Conservation (phyloP, 768 basidiomycete genomes). For the Lanmaoa pseudosensibilis region DNA sequence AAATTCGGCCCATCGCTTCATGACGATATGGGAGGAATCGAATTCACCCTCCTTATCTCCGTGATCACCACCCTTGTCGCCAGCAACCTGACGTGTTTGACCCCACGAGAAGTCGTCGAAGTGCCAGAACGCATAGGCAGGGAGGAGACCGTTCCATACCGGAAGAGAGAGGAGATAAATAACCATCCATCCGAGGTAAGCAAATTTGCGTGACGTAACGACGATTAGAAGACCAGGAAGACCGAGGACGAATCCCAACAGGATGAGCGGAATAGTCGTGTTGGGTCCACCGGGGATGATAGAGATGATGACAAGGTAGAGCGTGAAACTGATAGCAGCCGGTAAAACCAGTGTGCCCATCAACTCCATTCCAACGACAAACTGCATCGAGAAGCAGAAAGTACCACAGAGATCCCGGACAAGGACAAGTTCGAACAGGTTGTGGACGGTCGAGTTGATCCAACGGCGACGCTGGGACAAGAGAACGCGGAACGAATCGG, state of each 20-base stretch:
- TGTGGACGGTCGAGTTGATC: slow-evolving; percentile 99
- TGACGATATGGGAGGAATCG: slow-evolving; percentile 93
- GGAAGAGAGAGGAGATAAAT: slow-evolving; percentile 91
- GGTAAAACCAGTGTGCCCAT: slow-evolving; percentile 95
- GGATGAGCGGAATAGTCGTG: slow-evolving; percentile 86
- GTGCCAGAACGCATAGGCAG: slow-evolving; percentile 97
- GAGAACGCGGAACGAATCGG: slow-evolving; percentile 91
- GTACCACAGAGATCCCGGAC: slow-evolving; percentile 99
- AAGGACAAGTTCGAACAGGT: slow-evolving; percentile 89
- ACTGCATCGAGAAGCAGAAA: slow-evolving; percentile 99
- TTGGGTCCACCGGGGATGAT: slow-evolving; percentile 78
- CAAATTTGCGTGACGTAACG: slow-evolving; percentile 90
- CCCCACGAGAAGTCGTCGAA: slow-evolving; percentile 99
- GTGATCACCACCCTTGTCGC: slow-evolving; percentile 69
- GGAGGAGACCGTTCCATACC: slow-evolving; percentile 95
- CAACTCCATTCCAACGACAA: slow-evolving; percentile 98
- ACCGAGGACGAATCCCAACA: slow-evolving; percentile 93
- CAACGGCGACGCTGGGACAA: slow-evolving; percentile 96
- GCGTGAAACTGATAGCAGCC: slow-evolving; percentile 95
- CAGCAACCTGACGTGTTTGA: slow-evolving; percentile 81
- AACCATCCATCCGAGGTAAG: slow-evolving; percentile 97
- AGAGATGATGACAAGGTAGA: slow-evolving; percentile 88
- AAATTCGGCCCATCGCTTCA: slow-evolving; percentile 99
- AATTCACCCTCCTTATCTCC: slow-evolving; percentile 98
- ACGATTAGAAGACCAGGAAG: slow-evolving; percentile 94